Conservation (phyloP, 495 filamentous ascomycete genomes). For the Aspergillus nidulans region DNA sequence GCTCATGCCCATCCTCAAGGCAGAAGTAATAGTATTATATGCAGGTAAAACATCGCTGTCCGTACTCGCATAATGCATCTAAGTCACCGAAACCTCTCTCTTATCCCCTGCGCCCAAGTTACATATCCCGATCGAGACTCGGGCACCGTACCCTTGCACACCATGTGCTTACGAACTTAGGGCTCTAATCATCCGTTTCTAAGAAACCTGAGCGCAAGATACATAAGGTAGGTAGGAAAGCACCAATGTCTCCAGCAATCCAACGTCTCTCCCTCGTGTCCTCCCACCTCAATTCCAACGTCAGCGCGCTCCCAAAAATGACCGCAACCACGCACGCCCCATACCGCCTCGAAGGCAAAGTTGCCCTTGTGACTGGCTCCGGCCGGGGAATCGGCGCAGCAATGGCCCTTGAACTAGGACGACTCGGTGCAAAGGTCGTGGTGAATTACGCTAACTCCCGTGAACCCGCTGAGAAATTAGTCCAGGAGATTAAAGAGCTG, state of each 20-base stretch:
- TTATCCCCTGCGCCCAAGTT: not conserved
- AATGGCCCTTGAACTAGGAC: constrained; percentile 29
- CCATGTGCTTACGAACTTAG: not conserved
- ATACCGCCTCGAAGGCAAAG: constrained; percentile 9
- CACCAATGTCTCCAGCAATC: not conserved
- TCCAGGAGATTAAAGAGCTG: constrained; percentile 37
- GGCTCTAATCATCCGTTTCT: not conserved
- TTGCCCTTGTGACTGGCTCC: constrained; percentile 7
- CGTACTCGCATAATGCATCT: not conserved
- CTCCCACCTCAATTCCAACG: not conserved
- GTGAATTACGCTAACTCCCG: constrained; percentile 39
- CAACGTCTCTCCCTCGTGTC: not conserved
- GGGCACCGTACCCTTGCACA: not conserved
- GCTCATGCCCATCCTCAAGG: too few species aligned
- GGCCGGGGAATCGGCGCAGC: constrained; percentile 22
- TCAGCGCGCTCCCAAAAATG: not conserved
- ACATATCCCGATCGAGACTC: not conserved
- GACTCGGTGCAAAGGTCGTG: constrained; percentile 33
- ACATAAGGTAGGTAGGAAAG: not conserved
- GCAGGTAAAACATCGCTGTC: not conserved
- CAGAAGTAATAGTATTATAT: too few species aligned
- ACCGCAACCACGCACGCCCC: not conserved
- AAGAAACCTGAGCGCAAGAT: not conserved
- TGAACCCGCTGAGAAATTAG: constrained; percentile 37
- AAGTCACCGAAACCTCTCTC: not conserved